These are phyloP conservation scores for Rhododendron ovatum DNA, from an alignment of 148 eudicot species.

Conservation along the genomic window DNA sequence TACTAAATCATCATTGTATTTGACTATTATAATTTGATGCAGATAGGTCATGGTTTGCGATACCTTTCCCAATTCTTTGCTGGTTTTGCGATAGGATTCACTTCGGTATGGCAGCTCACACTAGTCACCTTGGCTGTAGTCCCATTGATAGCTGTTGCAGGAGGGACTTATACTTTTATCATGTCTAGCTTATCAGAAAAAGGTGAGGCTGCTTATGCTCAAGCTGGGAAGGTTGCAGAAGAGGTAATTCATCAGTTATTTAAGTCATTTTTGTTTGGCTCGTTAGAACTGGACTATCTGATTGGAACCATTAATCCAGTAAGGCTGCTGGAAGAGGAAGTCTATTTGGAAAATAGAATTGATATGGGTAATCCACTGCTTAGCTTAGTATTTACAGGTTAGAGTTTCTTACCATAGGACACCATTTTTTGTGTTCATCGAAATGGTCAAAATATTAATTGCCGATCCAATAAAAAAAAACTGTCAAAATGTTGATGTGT, in stretches of 20 bases:
- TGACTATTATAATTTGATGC: slow-evolving; percentile 12
- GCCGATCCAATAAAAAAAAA: not conserved
- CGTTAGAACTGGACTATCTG: not conserved
- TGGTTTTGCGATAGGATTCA: slow-evolving; percentile 61
- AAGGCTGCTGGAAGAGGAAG: not conserved
- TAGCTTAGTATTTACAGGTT: not conserved
- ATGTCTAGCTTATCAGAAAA: slow-evolving; percentile 56
- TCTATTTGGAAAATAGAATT: not conserved
- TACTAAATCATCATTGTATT: not conserved
- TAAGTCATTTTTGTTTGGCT: not conserved
- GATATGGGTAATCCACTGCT: not conserved
- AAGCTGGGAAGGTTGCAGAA: slow-evolving; percentile 69
- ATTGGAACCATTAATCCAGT: not conserved
- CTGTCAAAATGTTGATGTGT: not conserved
- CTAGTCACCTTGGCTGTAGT: slow-evolving; percentile 60
- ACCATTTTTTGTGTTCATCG: too few species aligned
- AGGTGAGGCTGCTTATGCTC: slow-evolving; percentile 67
- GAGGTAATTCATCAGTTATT: slow-evolving; percentile 34
- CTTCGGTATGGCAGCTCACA: slow-evolving; percentile 65
- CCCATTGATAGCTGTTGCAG: slow-evolving; percentile 62
- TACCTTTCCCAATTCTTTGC: slow-evolving; percentile 58
- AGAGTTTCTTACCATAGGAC: not conserved
- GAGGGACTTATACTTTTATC: slow-evolving; percentile 54
- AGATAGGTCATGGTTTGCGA: slow-evolving; percentile 67
- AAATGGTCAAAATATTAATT: not conserved